Base-by-base conservation (phyloP, 2,329 filamentous ascomycete genomes). In the Emergomyces pasteurianus region DNA sequence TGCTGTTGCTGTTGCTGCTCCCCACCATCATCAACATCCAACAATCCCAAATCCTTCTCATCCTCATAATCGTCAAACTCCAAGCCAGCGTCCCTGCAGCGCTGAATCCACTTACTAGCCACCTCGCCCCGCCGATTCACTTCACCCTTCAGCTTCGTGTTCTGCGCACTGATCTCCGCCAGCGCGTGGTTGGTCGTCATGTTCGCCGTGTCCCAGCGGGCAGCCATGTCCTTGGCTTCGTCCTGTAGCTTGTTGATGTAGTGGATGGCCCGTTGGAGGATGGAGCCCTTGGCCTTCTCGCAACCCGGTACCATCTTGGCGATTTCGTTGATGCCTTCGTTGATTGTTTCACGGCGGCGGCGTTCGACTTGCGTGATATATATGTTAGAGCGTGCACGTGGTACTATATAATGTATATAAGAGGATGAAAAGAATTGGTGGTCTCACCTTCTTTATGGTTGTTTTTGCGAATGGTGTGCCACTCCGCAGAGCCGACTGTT, bases 251-350 rank as follows among this genome's bases (percentile, higher is more conserved):
- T 91, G 12, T 86, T 88, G 72, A 99, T 97, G 78, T 96, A 97
- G 65, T 90, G 86, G 10, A 96, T 92, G 0, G 94, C 91, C 40
- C 92, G 89, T 72, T 95, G 89, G 43, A 99, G 80, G 65, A 99
- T 97, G 2, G 91, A 95, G 0, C 94, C 94, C 77, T 99, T 99
- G 80, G 99, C 97, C 81, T 97, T 99, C 76, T 99, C 94, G 70
- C 92, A 96, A 16, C 91, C 91, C 0, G 94, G 94, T 0, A 99
- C 94, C 66, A 99, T 95, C 78, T 96, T 97, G 67, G 92, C 90
- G 36, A 99, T 84, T 75, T 97, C 94, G 71, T 96, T 97, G 68
- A 99, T 99, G 57, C 94, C 94, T 76, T 99, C 94, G 67, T 99
- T 99, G 73, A 99, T 99, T 0, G 94, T 96, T 76, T 99, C 94